Percentiles rank a stretch among this genome's conserved stretches.
Conservation (phyloP, 2,329 filamentous ascomycete genomes). For the Cordyceps farinosa region DNA sequence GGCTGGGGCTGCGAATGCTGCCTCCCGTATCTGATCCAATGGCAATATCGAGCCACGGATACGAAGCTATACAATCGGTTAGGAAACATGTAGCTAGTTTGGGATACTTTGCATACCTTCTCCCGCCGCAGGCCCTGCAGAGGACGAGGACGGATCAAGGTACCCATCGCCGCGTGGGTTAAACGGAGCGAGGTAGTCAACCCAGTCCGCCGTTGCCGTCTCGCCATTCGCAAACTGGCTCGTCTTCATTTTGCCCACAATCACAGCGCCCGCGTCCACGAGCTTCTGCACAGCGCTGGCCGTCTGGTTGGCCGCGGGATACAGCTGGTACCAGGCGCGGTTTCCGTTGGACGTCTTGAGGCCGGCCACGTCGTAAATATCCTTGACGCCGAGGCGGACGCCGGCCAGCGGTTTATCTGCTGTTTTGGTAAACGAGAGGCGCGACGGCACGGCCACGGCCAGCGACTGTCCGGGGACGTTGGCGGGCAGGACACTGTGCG, state of each 20-base stretch:
- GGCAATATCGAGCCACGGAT: conserved; percentile 44
- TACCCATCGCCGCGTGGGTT: conserved; percentile 47
- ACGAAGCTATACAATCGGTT: conserved; percentile 27
- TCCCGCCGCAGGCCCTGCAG: conserved; percentile 27
- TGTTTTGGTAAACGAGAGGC: conserved; percentile 51
- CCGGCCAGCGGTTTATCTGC: conserved; percentile 51
- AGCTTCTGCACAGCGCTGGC: conserved; percentile 52
- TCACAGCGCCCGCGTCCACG: conserved; percentile 53
- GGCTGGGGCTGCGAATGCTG: conserved; percentile 43
- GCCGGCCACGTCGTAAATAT: conserved; percentile 55
- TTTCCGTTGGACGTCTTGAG: conserved; percentile 52
- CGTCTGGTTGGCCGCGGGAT: conserved; percentile 44
- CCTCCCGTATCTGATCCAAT: conserved; percentile 45
- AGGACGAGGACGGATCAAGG: conserved; percentile 41
- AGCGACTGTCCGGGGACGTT: conserved; percentile 19
- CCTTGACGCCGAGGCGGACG: conserved; percentile 55
- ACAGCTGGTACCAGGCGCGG: conserved; percentile 53
- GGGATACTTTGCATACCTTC: background rate
- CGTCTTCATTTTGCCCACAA: conserved; percentile 46
- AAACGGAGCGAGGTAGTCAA: conserved; percentile 38
- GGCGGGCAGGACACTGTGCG: conserved; percentile 15
- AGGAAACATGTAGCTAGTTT: background rate
- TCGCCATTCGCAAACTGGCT: conserved; percentile 42
- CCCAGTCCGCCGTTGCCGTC: conserved; percentile 44
- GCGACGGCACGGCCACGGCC: conserved; percentile 48